Percentiles rank a stretch among this genome's conserved stretches.
These are phyloP conservation scores for Ophidiomyces ophidiicola DNA, from an alignment of 2,329 filamentous ascomycete species.

Conservation along the genomic window DNA sequence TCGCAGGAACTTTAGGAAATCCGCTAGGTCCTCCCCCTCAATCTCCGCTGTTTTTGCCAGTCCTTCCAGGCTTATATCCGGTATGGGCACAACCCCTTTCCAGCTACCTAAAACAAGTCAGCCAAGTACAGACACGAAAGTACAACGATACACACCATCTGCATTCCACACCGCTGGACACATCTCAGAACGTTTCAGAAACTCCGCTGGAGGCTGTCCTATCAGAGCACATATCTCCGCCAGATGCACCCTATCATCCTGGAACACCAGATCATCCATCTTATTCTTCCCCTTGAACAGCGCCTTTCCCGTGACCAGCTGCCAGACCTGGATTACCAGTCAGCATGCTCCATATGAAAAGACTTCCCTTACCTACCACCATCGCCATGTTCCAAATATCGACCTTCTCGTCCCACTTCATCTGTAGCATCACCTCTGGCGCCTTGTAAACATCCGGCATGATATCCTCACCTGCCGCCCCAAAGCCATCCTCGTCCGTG, in stretches of 20 bases:
- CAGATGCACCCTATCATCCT: conserved; percentile 15
- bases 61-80: conserved; percentile 4
- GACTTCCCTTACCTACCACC: conserved; percentile 17
- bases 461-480: conserved; percentile 14
- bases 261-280: not conserved
- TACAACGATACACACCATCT: conserved; percentile 10
- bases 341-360: too few species aligned
- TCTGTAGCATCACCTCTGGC: conserved; percentile 18
- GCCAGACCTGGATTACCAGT: conserved; percentile 7
- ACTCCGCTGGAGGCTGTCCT: conserved; percentile 13
- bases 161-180: conserved; percentile 19
- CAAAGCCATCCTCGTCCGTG: not conserved
- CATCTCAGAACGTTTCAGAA: conserved; percentile 13
- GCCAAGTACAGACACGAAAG: not conserved
- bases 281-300: conserved; percentile 3
- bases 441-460: conserved; percentile 18
- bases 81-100: conserved; percentile 1
- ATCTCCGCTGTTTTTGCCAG: not conserved
- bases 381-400: conserved; percentile 21
- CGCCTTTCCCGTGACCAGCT: not conserved
- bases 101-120: conserved; percentile 1
- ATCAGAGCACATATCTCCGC: conserved; percentile 18
- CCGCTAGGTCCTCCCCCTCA: conserved; percentile 21
- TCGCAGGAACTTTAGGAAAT: conserved; percentile 14
- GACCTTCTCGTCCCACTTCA: conserved; percentile 18